Evolutionary conservation across 768 basidiomycete genomes (phyloP).

Genomic region (Rhizopogon rudus): DNA sequence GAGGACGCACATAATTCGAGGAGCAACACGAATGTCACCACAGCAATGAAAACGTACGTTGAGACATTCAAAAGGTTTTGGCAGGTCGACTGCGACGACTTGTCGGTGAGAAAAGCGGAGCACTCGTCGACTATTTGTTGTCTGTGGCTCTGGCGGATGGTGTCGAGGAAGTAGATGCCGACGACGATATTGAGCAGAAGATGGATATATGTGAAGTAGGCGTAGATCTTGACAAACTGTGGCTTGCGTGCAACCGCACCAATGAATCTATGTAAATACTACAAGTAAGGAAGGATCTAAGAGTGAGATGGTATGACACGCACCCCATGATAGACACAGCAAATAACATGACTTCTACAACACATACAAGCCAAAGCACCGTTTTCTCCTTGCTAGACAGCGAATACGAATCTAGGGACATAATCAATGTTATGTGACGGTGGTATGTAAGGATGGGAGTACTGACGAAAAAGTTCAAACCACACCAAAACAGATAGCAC

Average conservation of each 20-base stretch:
- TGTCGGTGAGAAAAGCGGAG: slow-evolving; percentile 35
- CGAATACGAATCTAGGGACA: slow-evolving; percentile 27
- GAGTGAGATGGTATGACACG: slow-evolving; percentile 10
- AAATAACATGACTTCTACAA: slow-evolving; percentile 51
- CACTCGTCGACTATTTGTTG: slow-evolving; percentile 42
- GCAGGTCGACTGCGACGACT: slow-evolving; percentile 41
- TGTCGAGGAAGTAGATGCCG: slow-evolving; percentile 46
- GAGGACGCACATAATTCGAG: slow-evolving; percentile 52
- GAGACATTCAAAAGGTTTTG: slow-evolving; percentile 35
- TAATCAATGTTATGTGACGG: background rate
- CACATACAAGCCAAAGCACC: slow-evolving; percentile 44
- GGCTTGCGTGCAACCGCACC: slow-evolving; percentile 63
- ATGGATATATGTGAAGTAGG: slow-evolving; percentile 53
- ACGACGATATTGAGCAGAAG: slow-evolving; percentile 50
- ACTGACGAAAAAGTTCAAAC: slow-evolving; percentile 58
- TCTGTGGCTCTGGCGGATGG: slow-evolving; percentile 41
- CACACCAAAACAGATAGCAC: slow-evolving; percentile 50
- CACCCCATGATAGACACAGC: slow-evolving; percentile 55
- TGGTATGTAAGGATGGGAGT: background rate
- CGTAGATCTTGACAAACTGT: slow-evolving; percentile 50
- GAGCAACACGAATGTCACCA: slow-evolving; percentile 40
- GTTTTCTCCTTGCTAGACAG: slow-evolving; percentile 25
- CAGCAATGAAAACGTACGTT: slow-evolving; percentile 40
- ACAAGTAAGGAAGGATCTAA: background rate
- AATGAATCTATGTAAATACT: slow-evolving; percentile 30